Evolutionary conservation across 495 filamentous ascomycete genomes (phyloP), one percentile per base, ranked within the genome.

Genomic region (Penicillium flavigenum): DNA sequence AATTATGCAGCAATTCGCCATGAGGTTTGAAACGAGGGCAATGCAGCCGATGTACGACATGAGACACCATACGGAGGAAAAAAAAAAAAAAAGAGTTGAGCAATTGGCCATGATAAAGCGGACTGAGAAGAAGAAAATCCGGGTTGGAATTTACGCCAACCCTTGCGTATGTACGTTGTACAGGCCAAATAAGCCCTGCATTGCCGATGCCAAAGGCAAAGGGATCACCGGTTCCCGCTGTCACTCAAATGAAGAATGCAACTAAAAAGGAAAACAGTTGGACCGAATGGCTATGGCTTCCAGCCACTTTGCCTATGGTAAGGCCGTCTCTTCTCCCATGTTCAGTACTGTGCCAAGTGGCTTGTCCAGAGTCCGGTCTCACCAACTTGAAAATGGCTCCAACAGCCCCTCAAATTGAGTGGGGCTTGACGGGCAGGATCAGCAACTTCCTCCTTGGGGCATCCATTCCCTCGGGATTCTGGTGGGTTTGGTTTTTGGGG

Each of bases 381-480:
- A 44, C 39, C 24, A 51, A n/a, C n/a, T n/a, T n/a, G n/a, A n/a
- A 29, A 42, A 29, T 42, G 24, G 49, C 49, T 39, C 56, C 57
- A 55, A 63, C 22, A 46, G 41, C 60, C 57, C 36, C 44, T 34
- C 43, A 32, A 52, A 27, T n/a, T 42, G 52, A 59, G 60, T 66
- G 63, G 65, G 56, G 65, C 59, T 57, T 14, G 41, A 56, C 52
- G 38, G 63, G 44, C 51, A 61, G 27, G 63, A 69, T 66, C 66
- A 66, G 59, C 63, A 63, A 38, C 47, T 50, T 57, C 51, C 61
- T 69, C 63, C 61, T 66, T 66, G 59, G 38, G 61, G 50, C 53
- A 55, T 55, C 66, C 66, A 51, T 55, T 59, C 57, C 56, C 51
- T 69, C 63, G 66, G 66, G 63, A 62, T 42, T 53, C 22, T 52